A percentile compares a stretch with the other conserved stretches of the same genome.
These are phyloP conservation scores for Brasilioporus rufonigricans DNA, from an alignment of 768 basidiomycete genomes.

Conservation along the genomic window DNA sequence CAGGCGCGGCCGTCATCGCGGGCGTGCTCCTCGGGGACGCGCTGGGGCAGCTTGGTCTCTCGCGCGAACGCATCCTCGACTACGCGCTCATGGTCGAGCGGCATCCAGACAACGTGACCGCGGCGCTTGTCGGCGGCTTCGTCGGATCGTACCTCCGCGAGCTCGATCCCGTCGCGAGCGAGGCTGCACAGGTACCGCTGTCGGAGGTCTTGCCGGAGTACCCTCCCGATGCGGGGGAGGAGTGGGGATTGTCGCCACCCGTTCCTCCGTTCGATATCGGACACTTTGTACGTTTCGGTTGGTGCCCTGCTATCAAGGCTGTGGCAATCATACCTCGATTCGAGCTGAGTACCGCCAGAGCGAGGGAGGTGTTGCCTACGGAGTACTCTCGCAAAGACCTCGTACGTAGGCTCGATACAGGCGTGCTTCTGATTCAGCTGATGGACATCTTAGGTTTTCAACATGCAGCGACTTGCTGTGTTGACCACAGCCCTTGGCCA, in stretches of 20 bases:
- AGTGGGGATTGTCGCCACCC: slow-evolving; percentile 90
- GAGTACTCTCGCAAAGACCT: slow-evolving; percentile 88
- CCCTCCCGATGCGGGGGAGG: slow-evolving; percentile 86
- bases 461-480: slow-evolving; percentile 93
- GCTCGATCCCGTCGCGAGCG: slow-evolving; percentile 74
- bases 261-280: slow-evolving; percentile 88
- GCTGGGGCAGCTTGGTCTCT: slow-evolving; percentile 72
- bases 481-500: slow-evolving; percentile 91
- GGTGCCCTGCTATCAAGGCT: slow-evolving; percentile 83
- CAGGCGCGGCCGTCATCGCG: slow-evolving; percentile 98
- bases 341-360: slow-evolving; percentile 94
- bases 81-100: slow-evolving; percentile 99
- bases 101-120: slow-evolving; percentile 98
- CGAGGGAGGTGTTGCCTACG: slow-evolving; percentile 82
- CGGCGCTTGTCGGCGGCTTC: slow-evolving; percentile 94
- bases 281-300: slow-evolving; percentile 87
- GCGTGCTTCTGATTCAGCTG: neutral
- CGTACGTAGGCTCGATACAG: slow-evolving; percentile 39
- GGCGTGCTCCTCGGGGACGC: slow-evolving; percentile 88
- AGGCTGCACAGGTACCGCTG: slow-evolving; percentile 86
- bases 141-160: slow-evolving; percentile 95
- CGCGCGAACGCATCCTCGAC: slow-evolving; percentile 77
- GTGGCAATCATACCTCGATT: slow-evolving; percentile 94
- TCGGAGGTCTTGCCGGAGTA: slow-evolving; percentile 97
- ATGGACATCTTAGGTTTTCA: slow-evolving; percentile 75